Conservation (phyloP, 2,329 filamentous ascomycete species). For the Fonsecaea nubica region DNA sequence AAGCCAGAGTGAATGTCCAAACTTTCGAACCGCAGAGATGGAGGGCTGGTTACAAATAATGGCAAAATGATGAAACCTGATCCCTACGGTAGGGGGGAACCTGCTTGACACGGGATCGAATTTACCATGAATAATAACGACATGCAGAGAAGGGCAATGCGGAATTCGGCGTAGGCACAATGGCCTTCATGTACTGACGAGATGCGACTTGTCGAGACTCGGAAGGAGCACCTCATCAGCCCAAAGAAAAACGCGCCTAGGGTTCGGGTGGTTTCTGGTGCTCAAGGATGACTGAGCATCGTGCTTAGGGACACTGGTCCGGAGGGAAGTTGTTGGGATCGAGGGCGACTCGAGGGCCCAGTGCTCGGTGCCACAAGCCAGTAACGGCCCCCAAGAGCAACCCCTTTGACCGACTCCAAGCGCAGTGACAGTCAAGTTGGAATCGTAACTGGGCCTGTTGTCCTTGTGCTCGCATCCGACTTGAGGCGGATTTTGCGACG, state of each 20-base stretch:
- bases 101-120: background rate
- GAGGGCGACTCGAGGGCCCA: background rate
- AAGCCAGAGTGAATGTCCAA: slow-evolving; percentile 6
- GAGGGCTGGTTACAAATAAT: slow-evolving; percentile 3
- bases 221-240: background rate
- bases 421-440: background rate
- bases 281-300: slow-evolving; percentile 13
- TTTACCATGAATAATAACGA: slow-evolving; percentile 13
- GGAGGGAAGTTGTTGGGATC: background rate
- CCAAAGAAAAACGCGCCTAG: background rate
- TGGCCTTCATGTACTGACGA: slow-evolving; percentile 11
- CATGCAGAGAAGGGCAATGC: slow-evolving; percentile 5
- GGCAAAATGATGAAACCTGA: slow-evolving; percentile 2
- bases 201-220: slow-evolving; percentile 10
- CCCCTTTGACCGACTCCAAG: background rate
- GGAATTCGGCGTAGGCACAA: slow-evolving; percentile 7
- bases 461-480: background rate
- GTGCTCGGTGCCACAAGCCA: background rate
- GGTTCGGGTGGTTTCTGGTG: slow-evolving; percentile 6
- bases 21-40: background rate
- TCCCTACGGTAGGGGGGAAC: background rate
- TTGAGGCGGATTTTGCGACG: slow-evolving; percentile 10
- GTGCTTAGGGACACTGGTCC: background rate
- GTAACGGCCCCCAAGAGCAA: background rate
- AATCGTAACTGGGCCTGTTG: background rate